Percentiles rank a stretch among this genome's conserved stretches.
Conservation (phyloP, 805 yeast genomes). For the Candida loeiensis region DNA sequence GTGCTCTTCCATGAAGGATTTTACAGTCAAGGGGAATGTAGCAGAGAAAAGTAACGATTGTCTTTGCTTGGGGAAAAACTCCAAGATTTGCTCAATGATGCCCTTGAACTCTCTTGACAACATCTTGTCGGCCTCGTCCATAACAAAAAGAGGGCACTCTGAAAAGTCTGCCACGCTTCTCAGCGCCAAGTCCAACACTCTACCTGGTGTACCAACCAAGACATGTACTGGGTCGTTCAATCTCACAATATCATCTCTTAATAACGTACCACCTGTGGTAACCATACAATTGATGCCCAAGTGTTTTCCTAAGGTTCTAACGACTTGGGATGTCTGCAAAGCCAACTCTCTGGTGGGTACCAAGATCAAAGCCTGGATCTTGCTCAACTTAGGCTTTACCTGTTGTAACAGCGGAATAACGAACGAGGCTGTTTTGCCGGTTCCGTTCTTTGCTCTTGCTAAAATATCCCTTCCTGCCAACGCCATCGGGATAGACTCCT, state of each 20-base stretch:
- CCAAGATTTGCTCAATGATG: conserved; percentile 81
- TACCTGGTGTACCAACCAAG: conserved; percentile 96
- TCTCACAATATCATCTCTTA: conserved; percentile 92
- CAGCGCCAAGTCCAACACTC: conserved; percentile 90
- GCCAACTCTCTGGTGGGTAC: conserved; percentile 99
- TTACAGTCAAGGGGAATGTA: conserved; percentile 93
- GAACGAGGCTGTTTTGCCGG: conserved; percentile 98
- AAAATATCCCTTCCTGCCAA: conserved; percentile 91
- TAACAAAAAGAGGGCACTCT: conserved; percentile 81
- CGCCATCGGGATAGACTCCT: conserved; percentile 94
- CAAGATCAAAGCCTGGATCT: conserved; percentile 87
- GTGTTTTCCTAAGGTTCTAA: conserved; percentile 92
- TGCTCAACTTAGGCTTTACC: conserved; percentile 75
- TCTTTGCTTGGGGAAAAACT: conserved; percentile 62
- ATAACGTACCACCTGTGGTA: conserved; percentile 94
- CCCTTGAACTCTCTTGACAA: conserved; percentile 84
- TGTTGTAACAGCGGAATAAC: conserved; percentile 90
- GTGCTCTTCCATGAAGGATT: conserved; percentile 87
- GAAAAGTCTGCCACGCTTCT: conserved; percentile 84
- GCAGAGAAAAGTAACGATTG: conserved; percentile 92
- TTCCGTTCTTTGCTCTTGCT: conserved; percentile 98
- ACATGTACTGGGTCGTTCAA: conserved; percentile 90
- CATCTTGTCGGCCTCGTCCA: conserved; percentile 99
- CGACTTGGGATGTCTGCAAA: conserved; percentile 95
- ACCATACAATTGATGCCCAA: conserved; percentile 93